Base-by-base conservation (phyloP, 306 rosid species). In the Phaseolus lunatus region DNA sequence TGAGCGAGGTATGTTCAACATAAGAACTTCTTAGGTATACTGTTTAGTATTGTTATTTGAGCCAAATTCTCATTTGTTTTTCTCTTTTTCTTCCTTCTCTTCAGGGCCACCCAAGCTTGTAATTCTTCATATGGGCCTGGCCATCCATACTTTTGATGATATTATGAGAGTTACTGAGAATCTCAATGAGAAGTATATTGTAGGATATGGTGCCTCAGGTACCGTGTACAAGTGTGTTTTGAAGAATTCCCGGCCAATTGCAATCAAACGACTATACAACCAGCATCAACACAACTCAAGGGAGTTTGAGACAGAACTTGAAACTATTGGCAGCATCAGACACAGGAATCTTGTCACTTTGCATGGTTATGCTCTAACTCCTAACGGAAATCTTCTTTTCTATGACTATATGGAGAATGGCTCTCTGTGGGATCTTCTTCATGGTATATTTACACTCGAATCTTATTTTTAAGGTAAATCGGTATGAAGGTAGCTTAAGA, bases 341-440 rank as follows among this genome's bases (percentile, higher is more conserved):
- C 71, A 66, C 23, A 66, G 71, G 71, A 66, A 66, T 66, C 52
- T 66, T 20, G 71, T 66, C 33, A 39, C 71, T 20, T 66, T 66
- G 52, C 71, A 66, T 66, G 71, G 71, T 22, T 66, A 66, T 66
- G 71, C 71, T 20, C 52, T 66, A 39, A 66, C 52, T 39, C 71
- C 71, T 39, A 19, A 39, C 41, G 71, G 71, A 39, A 66, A 66
- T 66, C 71, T 66, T 41, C 71, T 66, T 20, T 66, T 66, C 71
- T 66, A 39, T 66, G 71, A 66, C 50, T 66, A 66, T 12, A 66
- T 66, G 71, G 71, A 66, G 33, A 66, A 66, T 20, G 71, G 71
- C 71, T 66, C 71, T 66, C 33, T 66, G 11, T 66, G 71, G 71
- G 71, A 66, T 66, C 71, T 66, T 66, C 71, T 66, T 39, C 71